Evolutionary conservation across 805 yeast species (phyloP), one percentile per base, ranked within the genome.

Genomic region (Grigorovia yakushimaensis): DNA sequence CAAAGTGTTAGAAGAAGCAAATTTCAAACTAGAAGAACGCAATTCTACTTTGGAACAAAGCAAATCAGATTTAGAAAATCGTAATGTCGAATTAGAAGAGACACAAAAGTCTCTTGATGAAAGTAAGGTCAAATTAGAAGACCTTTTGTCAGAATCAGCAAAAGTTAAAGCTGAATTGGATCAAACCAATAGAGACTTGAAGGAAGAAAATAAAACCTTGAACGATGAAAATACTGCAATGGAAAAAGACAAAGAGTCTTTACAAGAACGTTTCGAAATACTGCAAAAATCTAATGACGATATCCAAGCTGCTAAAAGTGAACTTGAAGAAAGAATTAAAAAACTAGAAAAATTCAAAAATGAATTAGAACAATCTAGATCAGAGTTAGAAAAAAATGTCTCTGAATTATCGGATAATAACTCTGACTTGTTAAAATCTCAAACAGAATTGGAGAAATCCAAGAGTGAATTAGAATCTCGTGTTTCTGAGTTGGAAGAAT

Each of bases 241-340:
- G 15, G 37, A 33, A 33, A n/a, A 15, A 11, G 15, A 11, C 17
- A 33, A 33, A 13, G 7, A 4, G 2, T 22, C 24, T 1, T 19
- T 39, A 2, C 38, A 44, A 15, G 33, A n/a, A 15, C 43, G 24
- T 2, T 10, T 37, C 27, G 23, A 22, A 15, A 39, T 46, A 15
- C 17, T 47, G 35, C 23, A 48, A 37, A 22, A 42, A 24, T 37
- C 27, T 11, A 46, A 41, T 13, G 15, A 30, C 13, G 41, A 35
- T n/a, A 18, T 39, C 24, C 39, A 24, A 20, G 13, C 30, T 4
- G 20, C 39, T n/a, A 35, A 30, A 1, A 30, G 8, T 15, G 44
- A 42, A 23, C 21, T 39, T 15, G 30, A 21, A 39, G 19, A 13
- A n/a, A 19, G 4, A 3, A 40, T 40, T 15, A 8, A 40, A 17